Conservation (phyloP, 352 stramenopile genomes). For the Blastocystis sp. region DNA sequence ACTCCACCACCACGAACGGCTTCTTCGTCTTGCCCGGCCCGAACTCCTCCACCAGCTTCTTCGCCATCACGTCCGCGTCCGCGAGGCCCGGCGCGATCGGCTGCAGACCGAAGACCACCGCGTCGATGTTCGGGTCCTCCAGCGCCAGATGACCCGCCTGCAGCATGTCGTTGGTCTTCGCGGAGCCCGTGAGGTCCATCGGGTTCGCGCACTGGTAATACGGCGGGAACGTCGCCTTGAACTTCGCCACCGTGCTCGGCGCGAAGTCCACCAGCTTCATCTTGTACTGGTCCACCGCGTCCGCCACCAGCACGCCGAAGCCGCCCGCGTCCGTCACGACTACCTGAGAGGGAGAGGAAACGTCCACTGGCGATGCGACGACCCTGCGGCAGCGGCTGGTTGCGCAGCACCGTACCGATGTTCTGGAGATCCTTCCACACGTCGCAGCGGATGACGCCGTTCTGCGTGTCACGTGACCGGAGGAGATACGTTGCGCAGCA, state of each 20-base stretch:
- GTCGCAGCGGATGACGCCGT: slow-evolving; percentile 41
- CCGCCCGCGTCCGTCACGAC: slow-evolving; percentile 40
- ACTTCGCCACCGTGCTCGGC: background rate
- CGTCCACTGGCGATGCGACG: background rate
- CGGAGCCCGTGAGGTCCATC: slow-evolving; percentile 39
- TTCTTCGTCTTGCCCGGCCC: slow-evolving; percentile 42
- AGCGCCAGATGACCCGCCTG: slow-evolving; percentile 12
- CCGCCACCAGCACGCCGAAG: slow-evolving; percentile 37
- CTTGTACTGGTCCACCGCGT: slow-evolving; percentile 24
- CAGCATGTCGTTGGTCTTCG: slow-evolving; percentile 30
- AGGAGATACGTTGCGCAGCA: background rate
- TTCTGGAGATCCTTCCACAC: slow-evolving; percentile 39
- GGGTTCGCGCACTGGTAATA: slow-evolving; percentile 39
- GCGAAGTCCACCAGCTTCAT: slow-evolving; percentile 22
- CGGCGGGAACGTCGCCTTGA: slow-evolving; percentile 14
- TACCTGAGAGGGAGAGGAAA: background rate
- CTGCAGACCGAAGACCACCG: slow-evolving; percentile 5
- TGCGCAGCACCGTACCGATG: slow-evolving; percentile 12
- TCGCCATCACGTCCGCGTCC: background rate
- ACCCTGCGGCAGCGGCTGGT: slow-evolving; percentile 19
- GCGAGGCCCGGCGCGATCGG: slow-evolving; percentile 11
- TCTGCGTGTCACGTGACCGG: background rate
- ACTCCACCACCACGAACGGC: slow-evolving; percentile 26
- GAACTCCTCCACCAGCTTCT: slow-evolving; percentile 3
- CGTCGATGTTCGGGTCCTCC: slow-evolving; percentile 45